These are phyloP conservation scores for Phialophora chinensis DNA, from an alignment of 2,329 filamentous ascomycete species.

Conservation along the genomic window DNA sequence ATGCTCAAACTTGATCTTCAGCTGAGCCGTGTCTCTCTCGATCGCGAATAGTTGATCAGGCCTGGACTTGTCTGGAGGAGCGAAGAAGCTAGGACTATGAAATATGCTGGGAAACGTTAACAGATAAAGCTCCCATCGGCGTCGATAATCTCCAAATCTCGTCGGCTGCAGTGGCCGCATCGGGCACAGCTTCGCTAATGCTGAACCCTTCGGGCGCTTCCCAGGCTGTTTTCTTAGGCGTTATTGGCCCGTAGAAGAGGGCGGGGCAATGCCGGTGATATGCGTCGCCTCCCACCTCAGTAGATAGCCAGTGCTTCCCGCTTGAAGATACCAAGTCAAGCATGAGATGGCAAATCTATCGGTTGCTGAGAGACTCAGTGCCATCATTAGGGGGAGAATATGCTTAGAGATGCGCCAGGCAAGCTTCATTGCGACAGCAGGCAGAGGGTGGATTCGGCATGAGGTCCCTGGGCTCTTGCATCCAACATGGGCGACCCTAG, in stretches of 20 bases:
- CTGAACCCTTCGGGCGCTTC: background rate
- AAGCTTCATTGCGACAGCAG: background rate
- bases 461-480: background rate
- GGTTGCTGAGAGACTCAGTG: background rate
- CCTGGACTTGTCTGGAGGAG: background rate
- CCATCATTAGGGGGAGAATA: background rate
- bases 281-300: background rate
- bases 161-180: conserved; percentile 23
- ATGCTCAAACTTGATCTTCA: conserved; percentile 19
- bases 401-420: background rate
- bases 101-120: background rate
- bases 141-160: conserved; percentile 1
- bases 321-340: background rate
- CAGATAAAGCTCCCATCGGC: conserved; percentile 26
- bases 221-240: background rate
- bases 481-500: background rate
- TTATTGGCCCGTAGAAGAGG: conserved; percentile 1
- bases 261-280: conserved; percentile 1
- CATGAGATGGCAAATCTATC: background rate
- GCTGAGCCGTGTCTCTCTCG: background rate
- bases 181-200: conserved; percentile 8
- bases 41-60: background rate
- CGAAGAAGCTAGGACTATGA: background rate
- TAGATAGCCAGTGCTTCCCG: background rate
- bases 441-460: background rate